Evolutionary conservation across 257 asterid genomes (phyloP), one percentile per base, ranked within the genome.

Genomic region (Jasminum sambac): DNA sequence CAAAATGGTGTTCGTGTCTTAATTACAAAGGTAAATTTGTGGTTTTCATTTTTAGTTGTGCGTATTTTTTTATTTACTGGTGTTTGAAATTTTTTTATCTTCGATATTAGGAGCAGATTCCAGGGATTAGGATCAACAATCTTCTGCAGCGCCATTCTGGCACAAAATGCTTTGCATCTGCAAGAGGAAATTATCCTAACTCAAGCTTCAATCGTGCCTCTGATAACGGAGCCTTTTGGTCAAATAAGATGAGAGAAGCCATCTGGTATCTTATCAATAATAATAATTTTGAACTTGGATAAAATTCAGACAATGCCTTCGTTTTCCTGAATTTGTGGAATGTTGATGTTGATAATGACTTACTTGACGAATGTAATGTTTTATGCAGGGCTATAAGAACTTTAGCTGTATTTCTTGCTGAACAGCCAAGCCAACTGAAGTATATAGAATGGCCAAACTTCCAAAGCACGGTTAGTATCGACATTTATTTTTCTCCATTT

Each of bases 381-480:
- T 14, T 67, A 24, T 72, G 72, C 80, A 94, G 97, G 91, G 69
- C 76, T 24, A n/a, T 74, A 69, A 89, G 80, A 76, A 67, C 78
- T 50, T 23, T 83, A 58, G 5, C 74, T 5, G 11, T 4, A 46
- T 83, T 83, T 79, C 78, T 83, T 13, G 73, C 48, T 60, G 80
- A 83, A 77, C 88, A 83, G 76, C 88, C 88, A 34, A 70, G 77
- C 59, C 88, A 83, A 82, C 82, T 83, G 50, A 80, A 77, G 79
- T 79, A 83, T 77, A 80, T 83, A 48, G 84, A 83, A 66, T 83
- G 88, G 88, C 85, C 87, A 68, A 74, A 77, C 78, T 77, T 83
- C 59, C 83, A 66, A 43, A 79, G 79, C 81, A 83, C 84, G 37
- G 87, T 83, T 68, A 77, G 83, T 77, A 12, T 55, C 46, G 40